Percentiles rank a stretch among this genome's conserved stretches.
Conservation (phyloP, 2,329 filamentous ascomycete genomes). For the Alternaria angustiovoidea region DNA sequence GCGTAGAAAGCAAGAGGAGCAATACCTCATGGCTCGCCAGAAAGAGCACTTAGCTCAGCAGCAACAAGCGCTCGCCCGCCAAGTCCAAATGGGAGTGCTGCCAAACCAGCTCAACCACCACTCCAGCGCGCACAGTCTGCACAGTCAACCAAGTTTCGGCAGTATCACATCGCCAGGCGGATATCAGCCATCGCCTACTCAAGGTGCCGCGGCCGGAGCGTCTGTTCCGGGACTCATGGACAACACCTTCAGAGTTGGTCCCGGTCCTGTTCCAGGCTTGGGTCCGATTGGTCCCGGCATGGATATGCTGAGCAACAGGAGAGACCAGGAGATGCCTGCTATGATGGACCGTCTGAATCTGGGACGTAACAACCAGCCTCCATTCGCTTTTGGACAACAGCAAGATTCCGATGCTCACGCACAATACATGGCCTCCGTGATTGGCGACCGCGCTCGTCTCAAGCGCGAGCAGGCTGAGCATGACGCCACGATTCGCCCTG, state of each 20-base stretch:
- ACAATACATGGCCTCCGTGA: constrained; percentile 66
- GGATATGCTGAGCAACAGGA: constrained; percentile 56
- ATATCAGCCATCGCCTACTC: constrained; percentile 68
- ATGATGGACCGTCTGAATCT: constrained; percentile 72
- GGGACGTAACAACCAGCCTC: constrained; percentile 59
- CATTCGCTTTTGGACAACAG: constrained; percentile 61
- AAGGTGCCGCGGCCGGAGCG: constrained; percentile 56
- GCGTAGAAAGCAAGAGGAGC: constrained; percentile 95
- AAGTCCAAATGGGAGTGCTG: constrained; percentile 68
- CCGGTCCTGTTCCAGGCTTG: constrained; percentile 50
- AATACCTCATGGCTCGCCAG: constrained; percentile 94
- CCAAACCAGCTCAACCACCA: constrained; percentile 84
- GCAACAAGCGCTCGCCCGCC: constrained; percentile 75
- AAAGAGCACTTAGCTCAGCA: constrained; percentile 91
- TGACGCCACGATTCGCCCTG: constrained; percentile 51
- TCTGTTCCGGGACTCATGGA: constrained; percentile 75
- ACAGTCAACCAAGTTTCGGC: constrained; percentile 95
- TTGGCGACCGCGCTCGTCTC: constrained; percentile 67
- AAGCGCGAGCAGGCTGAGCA: constrained; percentile 69
- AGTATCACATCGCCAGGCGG: constrained; percentile 89
- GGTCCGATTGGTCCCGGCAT: constrained; percentile 57
- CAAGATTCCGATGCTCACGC: constrained; percentile 58
- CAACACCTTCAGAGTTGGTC: constrained; percentile 54
- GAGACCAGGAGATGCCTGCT: constrained; percentile 75
- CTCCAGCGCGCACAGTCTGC: constrained; percentile 91